Percentiles rank a stretch among this genome's conserved stretches.
Conservation (phyloP, 1,139 yeast species). For the Lodderomyces margitis region DNA sequence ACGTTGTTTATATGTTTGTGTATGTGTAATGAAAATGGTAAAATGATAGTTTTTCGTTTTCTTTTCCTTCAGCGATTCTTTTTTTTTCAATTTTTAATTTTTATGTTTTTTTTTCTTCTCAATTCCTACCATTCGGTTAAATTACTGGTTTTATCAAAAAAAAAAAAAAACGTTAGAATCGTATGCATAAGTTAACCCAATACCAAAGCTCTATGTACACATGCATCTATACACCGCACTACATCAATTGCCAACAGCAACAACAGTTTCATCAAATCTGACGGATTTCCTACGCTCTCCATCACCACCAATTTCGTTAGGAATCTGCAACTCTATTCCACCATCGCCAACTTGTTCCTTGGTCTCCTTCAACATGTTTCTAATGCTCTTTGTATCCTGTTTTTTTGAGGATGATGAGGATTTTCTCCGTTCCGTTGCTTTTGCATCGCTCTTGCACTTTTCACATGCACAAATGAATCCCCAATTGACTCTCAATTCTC, state of each 20-base stretch:
- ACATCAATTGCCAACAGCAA: slow-evolving; percentile 21
- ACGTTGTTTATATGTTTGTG: slow-evolving; percentile 3
- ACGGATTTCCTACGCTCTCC: slow-evolving; percentile 68
- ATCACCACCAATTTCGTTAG: slow-evolving; percentile 30
- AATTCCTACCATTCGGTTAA: not conserved
- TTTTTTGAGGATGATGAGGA: slow-evolving; percentile 22
- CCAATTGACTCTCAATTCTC: slow-evolving; percentile 74
- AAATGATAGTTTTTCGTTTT: not conserved
- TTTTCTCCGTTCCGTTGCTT: slow-evolving; percentile 36
- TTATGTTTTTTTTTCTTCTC: too few relatives aligned
- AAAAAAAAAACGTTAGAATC: too few relatives aligned
- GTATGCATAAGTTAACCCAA: too few relatives aligned
- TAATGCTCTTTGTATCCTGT: slow-evolving; percentile 35
- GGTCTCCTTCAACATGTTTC: slow-evolving; percentile 43
- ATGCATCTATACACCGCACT: not conserved
- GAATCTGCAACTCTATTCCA: slow-evolving; percentile 50
- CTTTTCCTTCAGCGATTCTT: slow-evolving; percentile 3
- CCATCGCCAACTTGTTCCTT: slow-evolving; percentile 35
- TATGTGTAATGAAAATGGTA: too few relatives aligned
- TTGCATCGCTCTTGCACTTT: slow-evolving; percentile 61
- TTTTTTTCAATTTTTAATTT: too few relatives aligned
- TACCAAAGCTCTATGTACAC: too few relatives aligned
- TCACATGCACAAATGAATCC: slow-evolving; percentile 74
- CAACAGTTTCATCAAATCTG: slow-evolving; percentile 64
- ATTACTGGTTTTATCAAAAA: not conserved